Conservation (phyloP, 1,284 basidiomycete species). For the Schizopora paradoxa region DNA sequence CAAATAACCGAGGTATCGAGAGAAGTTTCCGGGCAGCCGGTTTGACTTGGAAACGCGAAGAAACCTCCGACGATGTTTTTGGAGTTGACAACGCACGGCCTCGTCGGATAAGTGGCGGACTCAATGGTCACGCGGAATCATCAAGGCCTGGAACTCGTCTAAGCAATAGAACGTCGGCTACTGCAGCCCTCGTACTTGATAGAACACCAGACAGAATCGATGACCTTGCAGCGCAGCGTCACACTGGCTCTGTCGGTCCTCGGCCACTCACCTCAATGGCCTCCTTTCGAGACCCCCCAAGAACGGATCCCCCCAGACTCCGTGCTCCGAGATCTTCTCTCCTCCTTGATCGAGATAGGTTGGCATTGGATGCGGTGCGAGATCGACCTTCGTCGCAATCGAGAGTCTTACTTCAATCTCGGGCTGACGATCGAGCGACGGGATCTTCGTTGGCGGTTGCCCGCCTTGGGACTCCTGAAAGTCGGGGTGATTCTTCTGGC, state of each 20-base stretch:
- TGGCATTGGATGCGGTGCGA: background rate
- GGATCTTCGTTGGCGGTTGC: constrained; percentile 5
- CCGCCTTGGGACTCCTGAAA: constrained; percentile 6
- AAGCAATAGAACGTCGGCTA: constrained; percentile 5
- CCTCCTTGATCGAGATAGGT: constrained; percentile 19
- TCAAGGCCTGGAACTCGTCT: constrained; percentile 6
- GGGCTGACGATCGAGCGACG: constrained; percentile 5
- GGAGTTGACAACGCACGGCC: constrained; percentile 16
- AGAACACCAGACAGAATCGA: constrained; percentile 23
- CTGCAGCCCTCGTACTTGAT: constrained; percentile 3
- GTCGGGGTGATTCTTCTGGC: constrained; percentile 12
- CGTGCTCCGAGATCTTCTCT: constrained; percentile 31
- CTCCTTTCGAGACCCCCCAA: constrained; percentile 32
- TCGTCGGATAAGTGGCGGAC: constrained; percentile 10
- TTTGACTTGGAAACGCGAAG: constrained; percentile 38
- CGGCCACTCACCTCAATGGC: constrained; percentile 52
- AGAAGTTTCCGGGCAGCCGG: constrained; percentile 72
- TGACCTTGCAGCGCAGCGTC: constrained; percentile 18
- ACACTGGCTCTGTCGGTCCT: constrained; percentile 22
- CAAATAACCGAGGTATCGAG: constrained; percentile 52
- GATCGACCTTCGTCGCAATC: constrained; percentile 15
- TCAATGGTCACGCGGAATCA: constrained; percentile 5
- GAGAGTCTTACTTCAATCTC: constrained; percentile 4
- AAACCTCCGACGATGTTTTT: constrained; percentile 38
- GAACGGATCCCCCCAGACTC: constrained; percentile 32